Evolutionary conservation across 441 rosid genomes (phyloP), one percentile per base, ranked within the genome.

Genomic region (Brassica hybrid): DNA sequence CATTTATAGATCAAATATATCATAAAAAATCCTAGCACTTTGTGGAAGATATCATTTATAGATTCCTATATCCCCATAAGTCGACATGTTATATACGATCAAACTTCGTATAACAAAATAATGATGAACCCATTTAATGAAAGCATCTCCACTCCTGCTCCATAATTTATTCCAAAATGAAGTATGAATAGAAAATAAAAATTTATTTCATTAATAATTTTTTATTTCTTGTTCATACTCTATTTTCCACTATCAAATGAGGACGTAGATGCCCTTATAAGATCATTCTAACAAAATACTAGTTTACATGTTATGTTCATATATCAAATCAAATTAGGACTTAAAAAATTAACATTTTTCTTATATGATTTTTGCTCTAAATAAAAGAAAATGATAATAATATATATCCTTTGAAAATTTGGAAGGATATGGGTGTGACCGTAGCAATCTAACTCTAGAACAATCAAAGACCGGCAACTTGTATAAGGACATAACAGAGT

Each of bases 401-500:
- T 19, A 34, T 34, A 34, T 30, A 34, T 34, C 34, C 34, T 30
- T 48, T 13, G 17, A 6, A 11, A 32, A n/a, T 32, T 32, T 54
- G 17, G 17, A 54, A 54, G 73, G 73, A 2, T 69, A 54, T 52
- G 73, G 50, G 6, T 69, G 62, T 54, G 59, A 23, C 5, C 1
- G 0, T 11, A 3, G 18, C 0, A 3, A 2, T 54, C 7, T 69
- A 17, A 16, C 17, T 11, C 27, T 69, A 2, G 32, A 4, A 17
- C 63, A 69, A 54, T 32, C 27, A 3, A 32, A 54, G 63, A 69
- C 73, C 17, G 73, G 73, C 2, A 32, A 69, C 0, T 18, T 69
- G 30, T 5, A 54, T 54, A 4, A 69, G 1, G 13, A 11, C 32
- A 36, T 32, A 54, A 60, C 63, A 3, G 73, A 69, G 50, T 69